Base-by-base conservation (phyloP, 2,329 filamentous ascomycete genomes). In the Clonostachys chloroleuca region DNA sequence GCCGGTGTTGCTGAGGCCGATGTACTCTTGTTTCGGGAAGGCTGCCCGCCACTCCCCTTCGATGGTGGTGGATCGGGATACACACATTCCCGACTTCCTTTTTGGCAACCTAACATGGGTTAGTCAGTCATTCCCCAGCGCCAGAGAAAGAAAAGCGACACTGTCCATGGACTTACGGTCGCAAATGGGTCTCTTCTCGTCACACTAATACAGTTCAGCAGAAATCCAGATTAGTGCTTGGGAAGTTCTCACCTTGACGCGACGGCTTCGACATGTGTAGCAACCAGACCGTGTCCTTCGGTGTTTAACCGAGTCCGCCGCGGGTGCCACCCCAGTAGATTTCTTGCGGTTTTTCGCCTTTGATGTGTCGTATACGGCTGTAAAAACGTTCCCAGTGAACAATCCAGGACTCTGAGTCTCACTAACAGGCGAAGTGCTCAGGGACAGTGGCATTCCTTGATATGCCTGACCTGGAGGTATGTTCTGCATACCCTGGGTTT, bases 251-350 rank as follows among this genome's bases (percentile, higher is more conserved):
- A 84, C 83, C 76, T 87, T 97, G 45, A 97, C 92, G 64, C 94
- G 82, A 55, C 94, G 81, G 58, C 85, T 86, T 49, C 94, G 81
- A 67, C 94, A 99, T 42, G 92, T 97, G 54, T 77, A 96, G 69
- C 94, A 99, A 30, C 94, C 94, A 53, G 91, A 96, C 57, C 94
- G 80, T 40, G 94, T 97, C 56, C 94, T 83, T 51, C 92, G 86
- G 64, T 97, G 92, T 67, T 97, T 97, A 55, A 95, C 87, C 59
- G 87, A 85, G 51, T 95, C 65, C 18, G 9, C 37, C 13, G 13
- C 33, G 16, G 41, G 34, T 5, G 34, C 24, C 7, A 16, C 20
- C n/a, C 56, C 51, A 9, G 52, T 56, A 16, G 77, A 78, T 53
- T 80, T 81, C 48, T 77, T 72, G 44, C 78, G 70, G 51, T 65